Evolutionary conservation across 768 basidiomycete species (phyloP).

Genomic region (Podaxis rugospora): DNA sequence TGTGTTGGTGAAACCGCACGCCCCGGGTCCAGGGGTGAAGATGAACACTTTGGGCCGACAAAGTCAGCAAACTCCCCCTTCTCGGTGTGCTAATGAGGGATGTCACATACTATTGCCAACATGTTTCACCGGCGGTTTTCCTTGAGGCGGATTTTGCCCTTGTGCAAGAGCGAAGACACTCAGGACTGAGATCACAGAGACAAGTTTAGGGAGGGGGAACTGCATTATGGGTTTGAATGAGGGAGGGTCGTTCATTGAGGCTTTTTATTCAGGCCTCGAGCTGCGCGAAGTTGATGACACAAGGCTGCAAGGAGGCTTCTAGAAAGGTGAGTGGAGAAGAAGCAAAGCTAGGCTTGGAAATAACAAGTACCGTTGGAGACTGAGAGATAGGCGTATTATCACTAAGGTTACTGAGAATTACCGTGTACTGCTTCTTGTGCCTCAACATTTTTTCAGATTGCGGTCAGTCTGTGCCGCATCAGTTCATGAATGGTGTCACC

Average conservation of each 20-base stretch:
- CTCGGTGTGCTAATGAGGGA: neutral
- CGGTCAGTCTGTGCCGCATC: neutral
- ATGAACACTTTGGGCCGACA: slow-evolving; percentile 23
- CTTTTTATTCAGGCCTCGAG: neutral
- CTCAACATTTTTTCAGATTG: neutral
- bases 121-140: neutral
- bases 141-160: neutral
- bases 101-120: neutral
- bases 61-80: neutral
- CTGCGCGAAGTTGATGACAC: neutral
- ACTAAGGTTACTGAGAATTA: neutral
- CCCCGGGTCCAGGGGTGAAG: slow-evolving; percentile 31
- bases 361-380: neutral
- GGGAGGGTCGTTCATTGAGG: neutral
- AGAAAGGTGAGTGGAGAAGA: neutral
- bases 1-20: slow-evolving; percentile 34
- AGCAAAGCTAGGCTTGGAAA: neutral
- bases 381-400: neutral
- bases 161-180: neutral
- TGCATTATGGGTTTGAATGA: neutral
- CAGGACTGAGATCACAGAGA: neutral
- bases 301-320: neutral
- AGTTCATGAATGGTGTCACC: neutral
- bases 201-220: neutral
- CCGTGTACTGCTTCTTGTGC: neutral